Evolutionary conservation across 1,284 basidiomycete species (phyloP).

Genomic region (Ustilago loliicola): DNA sequence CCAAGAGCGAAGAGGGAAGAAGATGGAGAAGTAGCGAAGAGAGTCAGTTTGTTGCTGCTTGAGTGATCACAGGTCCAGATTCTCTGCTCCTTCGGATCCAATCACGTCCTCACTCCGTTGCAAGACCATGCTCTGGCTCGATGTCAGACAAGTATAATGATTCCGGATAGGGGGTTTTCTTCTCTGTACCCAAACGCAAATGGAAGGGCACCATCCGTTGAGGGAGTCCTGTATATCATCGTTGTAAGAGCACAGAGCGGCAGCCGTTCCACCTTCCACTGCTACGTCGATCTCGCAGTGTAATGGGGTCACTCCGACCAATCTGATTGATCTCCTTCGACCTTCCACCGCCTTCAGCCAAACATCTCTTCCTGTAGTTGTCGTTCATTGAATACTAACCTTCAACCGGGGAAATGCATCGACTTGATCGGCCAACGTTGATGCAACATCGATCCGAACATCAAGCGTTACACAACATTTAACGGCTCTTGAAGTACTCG

Average conservation of each 20-base stretch:
- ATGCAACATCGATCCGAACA: neutral
- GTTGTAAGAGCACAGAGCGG: constrained; percentile 45
- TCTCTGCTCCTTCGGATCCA: neutral
- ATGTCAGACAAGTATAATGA: constrained; percentile 62
- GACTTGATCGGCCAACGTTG: constrained; percentile 1
- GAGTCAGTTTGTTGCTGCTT: constrained; percentile 26
- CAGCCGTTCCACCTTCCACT: neutral
- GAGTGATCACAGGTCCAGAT: neutral
- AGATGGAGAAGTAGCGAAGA: neutral
- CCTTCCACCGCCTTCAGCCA: neutral
- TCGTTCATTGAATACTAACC: constrained; percentile 38
- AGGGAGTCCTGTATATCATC: constrained; percentile 67
- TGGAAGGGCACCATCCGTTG: constrained; percentile 54
- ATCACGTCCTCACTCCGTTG: neutral
- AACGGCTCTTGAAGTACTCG: constrained; percentile 94
- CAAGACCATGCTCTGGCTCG: constrained; percentile 39
- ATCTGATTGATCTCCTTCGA: neutral
- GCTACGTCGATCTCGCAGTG: neutral
- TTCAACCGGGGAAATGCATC: constrained; percentile 26
- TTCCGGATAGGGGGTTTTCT: constrained; percentile 63
- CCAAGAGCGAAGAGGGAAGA: neutral
- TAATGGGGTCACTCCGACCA: neutral
- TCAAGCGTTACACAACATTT: constrained; percentile 20
- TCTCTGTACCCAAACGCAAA: constrained; percentile 48
- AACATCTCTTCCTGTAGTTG: neutral